A percentile compares a stretch with the other conserved stretches of the same genome.
Evolutionary conservation across 2,329 filamentous ascomycete genomes (phyloP).

Genomic region (Chalaropsis thielavioides): DNA sequence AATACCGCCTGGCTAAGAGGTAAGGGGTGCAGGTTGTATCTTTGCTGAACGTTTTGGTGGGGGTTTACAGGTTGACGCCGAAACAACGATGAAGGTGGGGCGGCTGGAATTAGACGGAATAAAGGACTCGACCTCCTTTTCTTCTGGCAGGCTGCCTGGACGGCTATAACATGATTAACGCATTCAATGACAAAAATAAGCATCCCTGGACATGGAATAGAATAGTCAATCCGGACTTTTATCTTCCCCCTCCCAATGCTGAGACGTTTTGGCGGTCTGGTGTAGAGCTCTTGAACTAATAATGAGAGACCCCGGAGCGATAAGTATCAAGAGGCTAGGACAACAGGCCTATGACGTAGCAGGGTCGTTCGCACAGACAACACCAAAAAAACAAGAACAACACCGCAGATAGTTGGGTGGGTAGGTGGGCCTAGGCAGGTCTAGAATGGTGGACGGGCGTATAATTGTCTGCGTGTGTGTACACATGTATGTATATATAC

Average conservation of each 20-base stretch:
- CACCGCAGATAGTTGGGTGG: neutral
- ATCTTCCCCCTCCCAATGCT: neutral
- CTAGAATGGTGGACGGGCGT: neutral
- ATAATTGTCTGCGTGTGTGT: neutral
- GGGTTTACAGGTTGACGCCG: neutral
- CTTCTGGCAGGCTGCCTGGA: neutral
- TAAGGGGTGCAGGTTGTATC: conserved; percentile 24
- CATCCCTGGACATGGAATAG: neutral
- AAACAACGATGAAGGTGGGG: neutral
- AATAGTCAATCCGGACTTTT: neutral
- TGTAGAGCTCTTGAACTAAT: neutral
- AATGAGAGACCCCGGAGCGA: neutral
- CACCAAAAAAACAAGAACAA: neutral
- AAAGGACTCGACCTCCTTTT: neutral
- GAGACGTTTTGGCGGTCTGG: neutral
- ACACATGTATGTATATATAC: neutral
- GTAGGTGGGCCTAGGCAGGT: neutral
- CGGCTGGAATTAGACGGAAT: neutral
- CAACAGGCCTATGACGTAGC: neutral
- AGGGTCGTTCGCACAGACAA: neutral
- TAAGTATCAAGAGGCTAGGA: neutral
- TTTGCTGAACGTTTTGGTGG: neutral
- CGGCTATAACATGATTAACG: neutral
- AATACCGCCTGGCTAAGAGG: conserved; percentile 52
- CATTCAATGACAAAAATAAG: neutral